These are phyloP conservation scores for Chytriomyces hyalinus DNA, from an alignment of 192 early-diverging fungal genomes.

Conservation along the genomic window DNA sequence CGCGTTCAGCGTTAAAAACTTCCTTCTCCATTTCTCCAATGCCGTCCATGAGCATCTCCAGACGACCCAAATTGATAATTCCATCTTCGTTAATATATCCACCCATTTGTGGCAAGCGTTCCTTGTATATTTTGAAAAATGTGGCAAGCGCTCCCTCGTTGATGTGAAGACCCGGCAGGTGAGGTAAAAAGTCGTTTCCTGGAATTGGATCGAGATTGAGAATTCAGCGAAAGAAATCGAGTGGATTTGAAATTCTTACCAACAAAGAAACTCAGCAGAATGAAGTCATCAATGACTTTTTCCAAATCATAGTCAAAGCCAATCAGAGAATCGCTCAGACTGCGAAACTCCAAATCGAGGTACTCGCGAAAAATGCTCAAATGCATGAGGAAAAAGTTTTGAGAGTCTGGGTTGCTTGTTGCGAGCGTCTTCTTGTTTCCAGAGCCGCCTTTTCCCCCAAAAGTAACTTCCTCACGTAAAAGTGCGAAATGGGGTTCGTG, in stretches of 20 bases:
- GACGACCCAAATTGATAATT: constrained; percentile 71
- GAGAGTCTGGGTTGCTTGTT: constrained; percentile 66
- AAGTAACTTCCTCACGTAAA: constrained; percentile 92
- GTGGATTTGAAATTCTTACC: constrained; percentile 48
- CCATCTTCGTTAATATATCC: constrained; percentile 89
- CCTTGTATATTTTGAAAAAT: constrained; percentile 89
- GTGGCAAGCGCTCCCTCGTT: constrained; percentile 92
- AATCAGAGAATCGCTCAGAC: constrained; percentile 55
- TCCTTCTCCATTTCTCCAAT: constrained; percentile 84
- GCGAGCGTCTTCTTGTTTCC: constrained; percentile 67
- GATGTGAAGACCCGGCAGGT: constrained; percentile 92
- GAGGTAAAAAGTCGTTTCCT: constrained; percentile 93
- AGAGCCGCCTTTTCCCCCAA: constrained; percentile 52
- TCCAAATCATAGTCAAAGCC: constrained; percentile 87
- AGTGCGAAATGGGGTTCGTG: constrained; percentile 98
- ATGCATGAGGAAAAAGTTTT: constrained; percentile 69
- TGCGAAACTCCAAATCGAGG: constrained; percentile 78
- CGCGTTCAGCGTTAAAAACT: constrained; percentile 66
- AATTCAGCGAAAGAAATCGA: background rate
- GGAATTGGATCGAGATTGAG: background rate
- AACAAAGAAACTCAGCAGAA: constrained; percentile 96
- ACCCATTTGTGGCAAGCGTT: constrained; percentile 70
- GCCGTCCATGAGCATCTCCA: constrained; percentile 80
- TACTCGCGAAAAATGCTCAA: constrained; percentile 87
- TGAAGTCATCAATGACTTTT: constrained; percentile 95